Percentiles rank a stretch among this genome's conserved stretches.
Evolutionary conservation across 2,329 filamentous ascomycete genomes (phyloP).

Genomic region (Alternaria novae-zelandiae): DNA sequence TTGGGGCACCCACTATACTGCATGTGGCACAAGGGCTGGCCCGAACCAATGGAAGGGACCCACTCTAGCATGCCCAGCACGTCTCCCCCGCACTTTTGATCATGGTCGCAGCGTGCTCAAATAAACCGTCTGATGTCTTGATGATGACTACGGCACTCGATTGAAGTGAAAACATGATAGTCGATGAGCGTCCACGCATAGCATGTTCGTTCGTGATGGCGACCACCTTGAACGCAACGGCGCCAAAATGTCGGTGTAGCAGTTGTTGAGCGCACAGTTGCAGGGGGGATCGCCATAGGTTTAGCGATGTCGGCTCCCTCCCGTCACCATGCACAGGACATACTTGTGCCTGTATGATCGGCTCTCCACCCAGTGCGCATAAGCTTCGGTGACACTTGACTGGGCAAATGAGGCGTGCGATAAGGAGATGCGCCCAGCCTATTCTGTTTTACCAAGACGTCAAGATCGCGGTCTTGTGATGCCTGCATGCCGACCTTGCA

Average conservation of each 20-base stretch:
- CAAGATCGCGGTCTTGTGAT: constrained; percentile 1
- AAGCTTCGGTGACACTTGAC: constrained; percentile 6
- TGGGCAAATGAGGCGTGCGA: constrained; percentile 18
- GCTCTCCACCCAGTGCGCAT: constrained; percentile 24
- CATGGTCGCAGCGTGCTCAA: constrained; percentile 4
- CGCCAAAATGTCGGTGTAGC: constrained; percentile 28
- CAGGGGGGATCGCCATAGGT: constrained; percentile 20
- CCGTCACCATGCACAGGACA: constrained; percentile 15
- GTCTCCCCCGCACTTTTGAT: constrained; percentile 19
- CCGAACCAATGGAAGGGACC: constrained; percentile 19
- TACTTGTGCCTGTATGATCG: constrained; percentile 24
- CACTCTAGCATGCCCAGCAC: constrained; percentile 7
- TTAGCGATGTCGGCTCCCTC: constrained; percentile 19
- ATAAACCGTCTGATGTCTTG: constrained; percentile 1
- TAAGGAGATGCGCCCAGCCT: constrained; percentile 10
- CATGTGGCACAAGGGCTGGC: neutral
- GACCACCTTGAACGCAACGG: neutral
- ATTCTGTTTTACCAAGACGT: neutral
- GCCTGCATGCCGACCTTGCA: neutral
- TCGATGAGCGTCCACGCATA: neutral
- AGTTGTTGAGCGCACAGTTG: constrained; percentile 16
- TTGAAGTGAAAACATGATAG: neutral
- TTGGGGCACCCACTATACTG: constrained; percentile 6
- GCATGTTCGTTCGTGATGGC: neutral
- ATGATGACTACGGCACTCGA: neutral